Base-by-base conservation (phyloP, 306 rosid genomes). In the Myrica gale region DNA sequence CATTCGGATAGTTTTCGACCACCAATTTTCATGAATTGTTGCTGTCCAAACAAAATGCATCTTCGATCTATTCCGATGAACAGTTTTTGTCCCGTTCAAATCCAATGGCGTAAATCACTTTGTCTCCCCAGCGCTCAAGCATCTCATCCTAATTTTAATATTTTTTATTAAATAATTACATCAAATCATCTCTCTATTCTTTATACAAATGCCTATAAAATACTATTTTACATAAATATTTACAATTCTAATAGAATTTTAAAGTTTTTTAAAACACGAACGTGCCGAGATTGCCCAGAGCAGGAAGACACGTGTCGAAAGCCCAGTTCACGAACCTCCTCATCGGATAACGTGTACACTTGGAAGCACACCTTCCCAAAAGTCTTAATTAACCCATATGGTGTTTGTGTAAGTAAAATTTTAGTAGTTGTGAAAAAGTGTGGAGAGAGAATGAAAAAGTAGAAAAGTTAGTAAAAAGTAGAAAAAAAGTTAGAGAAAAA, bases 271-370 rank as follows among this genome's bases (percentile, higher is more conserved):
- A n/a, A n/a, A n/a, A n/a, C n/a, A n/a, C n/a, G n/a, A n/a, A n/a
- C n/a, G n/a, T n/a, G n/a, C n/a, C n/a, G n/a, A 1, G 5, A 39
- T n/a, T 17, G 47, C 21, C 75, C 70, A 13, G 11, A 46, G 76
- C 77, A 79, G 75, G 68, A 26, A 75, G 39, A 78, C 75, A 76
- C 87, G 86, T 81, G 84, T 78, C 87, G 69, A 54, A 55, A 17
- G 37, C 60, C 72, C 76, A 78, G 57, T 85, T 82, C 74, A 17
- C 55, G 68, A 71, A 68, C 79, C 60, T 9, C 79, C 75, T 66
- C 78, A 68, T 73, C 67, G 76, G 89, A 82, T 82, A 80, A 78
- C 82, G 69, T 71, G 73, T 77, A 74, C 56, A 69, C 70, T 54
- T 74, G 82, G 54, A 79, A 32, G 50, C 44, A 45, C 56, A 5